A percentile compares a stretch with the other conserved stretches of the same genome.
Conservation (phyloP, 257 asterid species). For the Petrea volubilis region DNA sequence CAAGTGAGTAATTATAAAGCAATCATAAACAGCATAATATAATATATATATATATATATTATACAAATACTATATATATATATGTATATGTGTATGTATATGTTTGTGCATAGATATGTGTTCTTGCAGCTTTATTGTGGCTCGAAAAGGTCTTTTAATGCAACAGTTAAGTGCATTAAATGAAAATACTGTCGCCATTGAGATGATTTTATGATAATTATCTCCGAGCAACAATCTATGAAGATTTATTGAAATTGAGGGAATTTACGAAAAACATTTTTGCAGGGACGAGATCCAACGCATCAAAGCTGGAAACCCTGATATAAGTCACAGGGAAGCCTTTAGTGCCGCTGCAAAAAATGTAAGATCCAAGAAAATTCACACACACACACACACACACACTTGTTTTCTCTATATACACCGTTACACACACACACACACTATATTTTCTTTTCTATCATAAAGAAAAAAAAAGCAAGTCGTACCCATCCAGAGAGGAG, state of each 20-base stretch:
- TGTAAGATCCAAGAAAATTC: constrained; percentile 56
- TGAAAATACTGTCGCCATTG: constrained; percentile 19
- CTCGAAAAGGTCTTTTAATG: constrained; percentile 17
- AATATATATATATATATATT: background rate
- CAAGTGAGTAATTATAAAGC: constrained; percentile 56
- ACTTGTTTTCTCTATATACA: background rate
- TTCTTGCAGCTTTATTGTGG: constrained; percentile 42
- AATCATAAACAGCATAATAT: background rate
- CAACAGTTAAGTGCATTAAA: background rate
- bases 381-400: background rate
- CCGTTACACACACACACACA: background rate
- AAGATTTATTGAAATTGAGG: background rate
- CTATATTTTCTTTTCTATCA: background rate
- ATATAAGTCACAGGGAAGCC: constrained; percentile 99
- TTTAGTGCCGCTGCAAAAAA: constrained; percentile 99
- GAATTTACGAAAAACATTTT: background rate
- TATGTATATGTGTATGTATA: background rate
- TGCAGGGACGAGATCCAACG: constrained; percentile 99
- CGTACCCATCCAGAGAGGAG: too few relatives aligned
- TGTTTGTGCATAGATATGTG: constrained; percentile 18
- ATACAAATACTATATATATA: background rate
- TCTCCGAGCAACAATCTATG: background rate
- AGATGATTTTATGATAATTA: constrained; percentile 3
- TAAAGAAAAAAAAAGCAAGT: too few relatives aligned
- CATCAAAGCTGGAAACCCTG: constrained; percentile 99